Percentiles rank a stretch among this genome's conserved stretches.
phyloP scores from a whole-genome alignment of 163 green algal species.

The Chloromonas sp. region DNA sequence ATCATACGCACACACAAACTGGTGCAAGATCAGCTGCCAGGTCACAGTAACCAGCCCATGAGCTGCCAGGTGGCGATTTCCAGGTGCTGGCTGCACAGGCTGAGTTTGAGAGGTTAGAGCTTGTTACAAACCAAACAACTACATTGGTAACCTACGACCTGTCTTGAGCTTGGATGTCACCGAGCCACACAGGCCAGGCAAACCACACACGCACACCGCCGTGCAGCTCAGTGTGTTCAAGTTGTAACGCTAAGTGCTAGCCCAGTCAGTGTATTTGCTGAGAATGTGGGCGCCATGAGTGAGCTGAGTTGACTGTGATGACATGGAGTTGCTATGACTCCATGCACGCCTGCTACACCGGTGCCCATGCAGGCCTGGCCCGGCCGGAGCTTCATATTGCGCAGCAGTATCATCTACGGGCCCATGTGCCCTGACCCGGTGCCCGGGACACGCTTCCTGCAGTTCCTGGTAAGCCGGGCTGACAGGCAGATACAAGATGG shows the following conservation, averaged over 20 bases:
- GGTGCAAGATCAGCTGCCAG: too few relatives aligned
- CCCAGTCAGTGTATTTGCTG: background rate
- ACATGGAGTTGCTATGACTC: background rate
- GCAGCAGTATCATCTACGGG: conserved; percentile 77
- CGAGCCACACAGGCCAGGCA: background rate
- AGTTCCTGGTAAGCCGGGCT: conserved; percentile 57
- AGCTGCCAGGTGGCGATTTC: too few relatives aligned
- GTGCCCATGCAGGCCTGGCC: conserved; percentile 42
- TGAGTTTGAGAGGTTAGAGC: too few relatives aligned
- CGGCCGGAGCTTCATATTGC: conserved; percentile 63
- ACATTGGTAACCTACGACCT: too few relatives aligned
- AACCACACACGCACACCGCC: background rate
- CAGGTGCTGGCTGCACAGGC: too few relatives aligned
- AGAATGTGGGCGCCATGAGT: background rate
- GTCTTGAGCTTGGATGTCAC: too few relatives aligned
- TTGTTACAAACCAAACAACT: too few relatives aligned
- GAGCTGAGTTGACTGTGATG: background rate
- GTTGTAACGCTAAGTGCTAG: background rate
- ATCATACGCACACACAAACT: too few relatives aligned
- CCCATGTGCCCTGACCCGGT: conserved; percentile 47
- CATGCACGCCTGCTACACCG: background rate
- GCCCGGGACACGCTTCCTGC: conserved; percentile 62
- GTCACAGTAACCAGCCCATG: too few relatives aligned
- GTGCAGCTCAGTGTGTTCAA: background rate
- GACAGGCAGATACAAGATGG: too few relatives aligned